Evolutionary conservation across 306 rosid genomes (phyloP).

Genomic region (Benincasa hispida): DNA sequence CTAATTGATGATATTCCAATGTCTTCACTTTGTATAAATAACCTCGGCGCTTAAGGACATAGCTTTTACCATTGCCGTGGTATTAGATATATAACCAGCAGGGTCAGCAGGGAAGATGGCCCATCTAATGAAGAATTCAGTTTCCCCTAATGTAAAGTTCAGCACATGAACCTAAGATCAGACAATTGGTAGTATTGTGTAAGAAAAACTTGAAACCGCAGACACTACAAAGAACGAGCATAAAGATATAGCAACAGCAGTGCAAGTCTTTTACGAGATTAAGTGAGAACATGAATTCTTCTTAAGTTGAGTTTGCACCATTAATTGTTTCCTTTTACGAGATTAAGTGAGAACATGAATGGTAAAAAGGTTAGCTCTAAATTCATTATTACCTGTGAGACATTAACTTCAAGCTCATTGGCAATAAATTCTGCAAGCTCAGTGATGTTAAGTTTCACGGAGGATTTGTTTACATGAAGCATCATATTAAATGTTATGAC

Average conservation of each 20-base stretch:
- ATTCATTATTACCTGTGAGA: constrained; percentile 29
- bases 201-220: background rate
- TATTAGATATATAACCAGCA: constrained; percentile 18
- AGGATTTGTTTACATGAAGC: constrained; percentile 22
- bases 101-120: constrained; percentile 22
- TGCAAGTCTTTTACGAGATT: background rate
- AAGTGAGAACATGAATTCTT: background rate
- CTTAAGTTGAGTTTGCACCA: background rate
- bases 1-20: background rate
- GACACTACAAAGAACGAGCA: background rate
- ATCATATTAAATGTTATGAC: constrained; percentile 28
- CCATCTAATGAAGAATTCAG: constrained; percentile 19
- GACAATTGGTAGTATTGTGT: background rate
- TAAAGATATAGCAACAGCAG: background rate
- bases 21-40: background rate
- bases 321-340: background rate
- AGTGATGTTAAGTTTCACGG: constrained; percentile 23
- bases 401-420: constrained; percentile 20
- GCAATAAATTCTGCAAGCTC: constrained; percentile 34
- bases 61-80: constrained; percentile 24
- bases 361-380: background rate
- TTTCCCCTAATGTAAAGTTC: constrained; percentile 21
- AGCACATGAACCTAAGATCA: constrained; percentile 25
- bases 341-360: too few species aligned
- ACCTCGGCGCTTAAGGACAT: background rate